phyloP scores from a whole-genome alignment of 345 rosid genomes.

The Citrus mangshanensis region DNA sequence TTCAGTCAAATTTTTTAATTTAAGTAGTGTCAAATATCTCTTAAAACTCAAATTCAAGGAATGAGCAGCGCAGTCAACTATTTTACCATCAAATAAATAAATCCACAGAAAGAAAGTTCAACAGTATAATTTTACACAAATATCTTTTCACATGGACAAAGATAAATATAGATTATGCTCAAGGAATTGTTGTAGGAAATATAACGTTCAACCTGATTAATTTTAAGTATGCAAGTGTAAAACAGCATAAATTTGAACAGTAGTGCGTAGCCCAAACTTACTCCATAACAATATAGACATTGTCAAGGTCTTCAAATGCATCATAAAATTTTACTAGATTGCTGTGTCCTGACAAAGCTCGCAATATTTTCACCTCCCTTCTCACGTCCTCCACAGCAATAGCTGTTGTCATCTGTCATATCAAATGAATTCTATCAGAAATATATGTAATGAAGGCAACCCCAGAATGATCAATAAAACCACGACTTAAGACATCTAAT shows the following conservation, averaged over 20 bases:
- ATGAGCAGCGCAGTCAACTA: not conserved
- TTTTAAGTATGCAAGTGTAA: not conserved
- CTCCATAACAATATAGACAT: conserved; percentile 96
- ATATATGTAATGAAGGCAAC: not conserved
- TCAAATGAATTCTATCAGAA: conserved; percentile 11
- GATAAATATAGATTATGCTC: not conserved
- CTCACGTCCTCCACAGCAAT: conserved; percentile 96
- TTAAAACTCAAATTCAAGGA: not conserved
- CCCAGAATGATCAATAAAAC: not conserved
- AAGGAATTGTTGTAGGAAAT: not conserved
- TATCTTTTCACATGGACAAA: not conserved
- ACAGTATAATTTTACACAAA: not conserved
- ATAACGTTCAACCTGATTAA: not conserved
- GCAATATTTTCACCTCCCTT: conserved; percentile 90
- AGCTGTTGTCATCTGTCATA: conserved; percentile 84
- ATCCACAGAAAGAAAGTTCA: not conserved
- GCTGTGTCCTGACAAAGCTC: conserved; percentile 82
- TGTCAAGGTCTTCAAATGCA: conserved; percentile 79
- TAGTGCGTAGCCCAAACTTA: conserved; percentile 35
- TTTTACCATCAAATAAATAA: not conserved
- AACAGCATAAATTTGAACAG: conserved; percentile 5
- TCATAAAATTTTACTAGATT: conserved; percentile 84
- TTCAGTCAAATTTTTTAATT: conserved; percentile 9
- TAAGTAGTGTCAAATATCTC: not conserved
- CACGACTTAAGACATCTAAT: not conserved